phyloP scores from a whole-genome alignment of 1,284 basidiomycete species.

The Sphagnurus paluster region DNA sequence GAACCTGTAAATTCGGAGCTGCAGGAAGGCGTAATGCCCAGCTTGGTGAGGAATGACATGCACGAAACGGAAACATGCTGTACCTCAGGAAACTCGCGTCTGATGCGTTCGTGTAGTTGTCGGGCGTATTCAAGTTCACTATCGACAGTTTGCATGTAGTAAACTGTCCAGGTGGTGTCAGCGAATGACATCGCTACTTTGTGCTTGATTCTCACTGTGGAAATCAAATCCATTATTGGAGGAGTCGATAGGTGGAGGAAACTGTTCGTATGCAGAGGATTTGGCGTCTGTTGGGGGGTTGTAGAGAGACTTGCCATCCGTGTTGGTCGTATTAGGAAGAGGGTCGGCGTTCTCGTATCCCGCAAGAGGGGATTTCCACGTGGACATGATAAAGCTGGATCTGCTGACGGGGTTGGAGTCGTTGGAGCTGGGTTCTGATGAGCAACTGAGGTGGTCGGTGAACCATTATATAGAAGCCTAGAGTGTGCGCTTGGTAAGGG shows the following conservation, averaged over 20 bases:
- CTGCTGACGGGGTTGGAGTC: not conserved
- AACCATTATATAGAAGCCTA: not conserved
- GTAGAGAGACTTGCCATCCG: conserved; percentile 60
- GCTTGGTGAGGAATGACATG: not conserved
- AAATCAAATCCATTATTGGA: conserved; percentile 67
- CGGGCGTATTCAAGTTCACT: conserved; percentile 50
- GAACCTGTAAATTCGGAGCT: conserved; percentile 66
- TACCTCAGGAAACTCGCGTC: conserved; percentile 73
- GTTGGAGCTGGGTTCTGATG: not conserved
- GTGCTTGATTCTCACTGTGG: conserved; percentile 47
- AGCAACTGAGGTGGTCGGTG: not conserved
- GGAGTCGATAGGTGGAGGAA: conserved; percentile 52
- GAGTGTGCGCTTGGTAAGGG: conserved; percentile 3
- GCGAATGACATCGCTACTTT: not conserved
- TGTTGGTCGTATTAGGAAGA: conserved; percentile 47
- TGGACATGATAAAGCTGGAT: too few relatives aligned
- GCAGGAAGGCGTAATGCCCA: too few relatives aligned
- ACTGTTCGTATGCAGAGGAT: conserved; percentile 52
- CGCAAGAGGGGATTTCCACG: conserved; percentile 38
- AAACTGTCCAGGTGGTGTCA: conserved; percentile 42
- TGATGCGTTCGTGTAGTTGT: conserved; percentile 64
- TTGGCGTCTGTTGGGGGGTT: conserved; percentile 40
- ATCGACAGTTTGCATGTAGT: conserved; percentile 55
- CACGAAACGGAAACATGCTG: conserved; percentile 4
- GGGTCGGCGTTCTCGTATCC: conserved; percentile 48